These are phyloP conservation scores for Hawksworthiomyces lignivorus DNA, from an alignment of 2,329 filamentous ascomycete genomes.

Conservation along the genomic window DNA sequence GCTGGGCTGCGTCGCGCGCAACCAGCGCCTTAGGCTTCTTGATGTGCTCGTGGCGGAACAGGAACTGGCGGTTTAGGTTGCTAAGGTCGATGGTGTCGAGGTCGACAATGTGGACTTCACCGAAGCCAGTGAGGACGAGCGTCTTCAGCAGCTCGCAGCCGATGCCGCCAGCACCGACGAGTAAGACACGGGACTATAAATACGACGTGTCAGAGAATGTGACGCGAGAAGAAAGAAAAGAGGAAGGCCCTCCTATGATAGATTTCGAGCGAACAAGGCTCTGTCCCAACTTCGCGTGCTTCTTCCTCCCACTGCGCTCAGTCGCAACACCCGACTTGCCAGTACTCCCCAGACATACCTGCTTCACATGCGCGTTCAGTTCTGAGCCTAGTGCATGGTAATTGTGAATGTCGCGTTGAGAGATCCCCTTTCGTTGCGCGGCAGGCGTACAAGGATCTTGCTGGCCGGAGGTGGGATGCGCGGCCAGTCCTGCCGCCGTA, in stretches of 20 bases:
- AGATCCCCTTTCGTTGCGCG: slow-evolving; percentile 10
- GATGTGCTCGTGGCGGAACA: slow-evolving; percentile 94
- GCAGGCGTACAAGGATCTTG: no score
- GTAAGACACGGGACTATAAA: slow-evolving; percentile 74
- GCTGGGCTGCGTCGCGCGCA: slow-evolving; percentile 63
- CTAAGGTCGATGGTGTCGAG: slow-evolving; percentile 97
- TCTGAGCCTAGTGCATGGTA: slow-evolving; percentile 59
- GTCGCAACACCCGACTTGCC: no score
- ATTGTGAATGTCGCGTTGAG: slow-evolving; percentile 46
- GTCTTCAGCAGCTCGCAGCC: slow-evolving; percentile 98
- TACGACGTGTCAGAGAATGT: no score
- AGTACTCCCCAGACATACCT: slow-evolving; percentile 55
- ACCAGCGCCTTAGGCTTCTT: slow-evolving; percentile 94
- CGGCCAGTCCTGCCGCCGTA: not conserved
- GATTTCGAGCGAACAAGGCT: not conserved
- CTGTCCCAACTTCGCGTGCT: no score
- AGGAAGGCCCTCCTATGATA: no score
- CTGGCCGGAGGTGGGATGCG: no score
- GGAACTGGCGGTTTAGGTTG: slow-evolving; percentile 95
- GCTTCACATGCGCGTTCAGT: slow-evolving; percentile 58
- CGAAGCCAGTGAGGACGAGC: slow-evolving; percentile 83
- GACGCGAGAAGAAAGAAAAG: slow-evolving; percentile 7
- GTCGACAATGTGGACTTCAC: slow-evolving; percentile 89
- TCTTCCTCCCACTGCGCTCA: no score
- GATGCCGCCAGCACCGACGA: slow-evolving; percentile 95